phyloP scores from a whole-genome alignment of 768 basidiomycete genomes.

The Termitomyces eurrhizus region DNA sequence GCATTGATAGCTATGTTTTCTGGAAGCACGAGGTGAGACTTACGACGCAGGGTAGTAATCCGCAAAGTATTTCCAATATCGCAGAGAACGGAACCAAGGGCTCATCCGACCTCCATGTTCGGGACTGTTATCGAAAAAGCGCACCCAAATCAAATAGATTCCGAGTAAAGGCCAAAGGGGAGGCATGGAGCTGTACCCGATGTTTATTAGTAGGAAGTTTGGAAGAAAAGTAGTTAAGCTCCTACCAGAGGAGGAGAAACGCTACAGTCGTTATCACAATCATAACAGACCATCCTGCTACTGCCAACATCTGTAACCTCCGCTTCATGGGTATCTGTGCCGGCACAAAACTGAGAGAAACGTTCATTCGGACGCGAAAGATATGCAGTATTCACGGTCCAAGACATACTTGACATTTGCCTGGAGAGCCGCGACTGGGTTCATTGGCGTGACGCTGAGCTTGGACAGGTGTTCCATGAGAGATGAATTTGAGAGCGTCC shows the following conservation, averaged over 20 bases:
- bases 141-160: slow-evolving; percentile 76
- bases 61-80: slow-evolving; percentile 88
- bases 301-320: slow-evolving; percentile 83
- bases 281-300: slow-evolving; percentile 84
- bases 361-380: neutral
- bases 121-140: slow-evolving; percentile 72
- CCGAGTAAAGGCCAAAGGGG: slow-evolving; percentile 82
- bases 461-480: slow-evolving; percentile 62
- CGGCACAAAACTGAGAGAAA: slow-evolving; percentile 67
- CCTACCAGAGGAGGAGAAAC: slow-evolving; percentile 80
- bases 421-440: slow-evolving; percentile 62
- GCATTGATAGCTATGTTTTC: slow-evolving; percentile 20
- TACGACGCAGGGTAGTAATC: slow-evolving; percentile 90
- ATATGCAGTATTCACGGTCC: neutral
- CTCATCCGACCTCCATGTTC: slow-evolving; percentile 68
- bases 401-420: slow-evolving; percentile 69
- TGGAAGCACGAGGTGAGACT: slow-evolving; percentile 30
- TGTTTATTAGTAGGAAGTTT: neutral
- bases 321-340: slow-evolving; percentile 82
- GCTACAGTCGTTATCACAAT: slow-evolving; percentile 61
- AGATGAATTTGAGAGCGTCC: slow-evolving; percentile 56
- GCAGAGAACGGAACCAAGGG: slow-evolving; percentile 65
- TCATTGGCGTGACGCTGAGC: slow-evolving; percentile 52
- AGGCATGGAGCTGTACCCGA: slow-evolving; percentile 68
- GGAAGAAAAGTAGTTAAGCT: slow-evolving; percentile 24